These are phyloP conservation scores for Colletotrichum sp. DNA, from an alignment of 2,329 filamentous ascomycete genomes.

Conservation along the genomic window DNA sequence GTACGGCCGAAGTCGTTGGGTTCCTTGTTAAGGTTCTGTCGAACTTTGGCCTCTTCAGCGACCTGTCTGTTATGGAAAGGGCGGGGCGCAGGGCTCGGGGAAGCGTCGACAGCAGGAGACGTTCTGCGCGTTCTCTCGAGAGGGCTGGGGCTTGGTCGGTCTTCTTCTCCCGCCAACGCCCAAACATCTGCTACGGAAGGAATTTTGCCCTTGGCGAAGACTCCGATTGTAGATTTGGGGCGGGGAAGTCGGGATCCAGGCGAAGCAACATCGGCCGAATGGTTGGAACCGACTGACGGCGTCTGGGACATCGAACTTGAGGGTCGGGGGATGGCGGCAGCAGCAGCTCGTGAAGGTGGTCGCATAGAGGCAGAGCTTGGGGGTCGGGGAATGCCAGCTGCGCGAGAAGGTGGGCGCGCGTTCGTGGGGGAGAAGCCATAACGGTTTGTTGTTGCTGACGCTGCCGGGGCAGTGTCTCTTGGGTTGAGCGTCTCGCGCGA, in stretches of 20 bases:
- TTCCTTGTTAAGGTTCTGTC: constrained; percentile 31
- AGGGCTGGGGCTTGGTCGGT: constrained; percentile 31
- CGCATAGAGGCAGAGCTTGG: not conserved
- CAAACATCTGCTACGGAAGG: constrained; percentile 49
- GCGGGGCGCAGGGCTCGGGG: constrained; percentile 57
- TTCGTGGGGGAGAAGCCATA: constrained; percentile 22
- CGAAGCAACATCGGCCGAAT: constrained; percentile 7
- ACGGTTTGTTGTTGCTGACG: constrained; percentile 16
- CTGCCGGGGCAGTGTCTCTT: not conserved
- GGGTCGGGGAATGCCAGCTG: not conserved
- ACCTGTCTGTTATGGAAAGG: constrained; percentile 41
- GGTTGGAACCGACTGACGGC: constrained; percentile 16
- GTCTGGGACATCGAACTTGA: constrained; percentile 21
- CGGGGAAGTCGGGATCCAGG: constrained; percentile 39
- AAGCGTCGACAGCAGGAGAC: constrained; percentile 40
- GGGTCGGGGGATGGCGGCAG: constrained; percentile 22
- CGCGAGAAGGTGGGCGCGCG: constrained; percentile 7
- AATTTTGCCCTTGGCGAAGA: constrained; percentile 27
- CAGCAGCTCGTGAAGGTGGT: constrained; percentile 22
- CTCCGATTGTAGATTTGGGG: constrained; percentile 25
- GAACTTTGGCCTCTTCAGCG: constrained; percentile 34
- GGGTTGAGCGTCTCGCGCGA: constrained; percentile 22
- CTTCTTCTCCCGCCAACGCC: constrained; percentile 38
- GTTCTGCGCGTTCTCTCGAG: constrained; percentile 30
- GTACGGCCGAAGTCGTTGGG: constrained; percentile 33